Conservation (phyloP, 2,329 filamentous ascomycete genomes). For the Sclerotiophoma versabilis region DNA sequence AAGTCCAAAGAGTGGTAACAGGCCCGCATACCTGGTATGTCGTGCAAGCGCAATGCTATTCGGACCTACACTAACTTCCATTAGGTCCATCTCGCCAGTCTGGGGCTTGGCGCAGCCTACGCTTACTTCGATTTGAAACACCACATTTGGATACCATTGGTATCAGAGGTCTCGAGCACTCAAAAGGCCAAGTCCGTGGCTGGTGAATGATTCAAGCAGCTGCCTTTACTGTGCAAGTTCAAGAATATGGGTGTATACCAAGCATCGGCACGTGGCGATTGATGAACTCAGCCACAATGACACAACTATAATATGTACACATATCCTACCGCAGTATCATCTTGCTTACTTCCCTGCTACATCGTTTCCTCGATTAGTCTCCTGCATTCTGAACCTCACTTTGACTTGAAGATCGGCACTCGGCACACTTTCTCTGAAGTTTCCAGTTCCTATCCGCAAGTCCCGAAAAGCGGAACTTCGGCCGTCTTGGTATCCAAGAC, state of each 20-base stretch:
- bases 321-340: not conserved
- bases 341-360: not conserved
- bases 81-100: constrained; percentile 16
- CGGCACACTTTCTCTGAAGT: not conserved
- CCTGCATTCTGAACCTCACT: not conserved
- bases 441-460: not conserved
- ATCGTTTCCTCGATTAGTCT: not conserved
- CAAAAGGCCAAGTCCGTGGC: not conserved
- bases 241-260: not conserved
- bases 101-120: constrained; percentile 20
- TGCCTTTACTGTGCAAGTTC: not conserved
- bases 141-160: constrained; percentile 24
- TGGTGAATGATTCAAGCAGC: not conserved
- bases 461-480: constrained; percentile 2
- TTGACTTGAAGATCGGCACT: not conserved
- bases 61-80: not conserved
- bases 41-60: not conserved
- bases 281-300: not conserved
- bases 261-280: not conserved
- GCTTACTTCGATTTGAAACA: constrained; percentile 23
- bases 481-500: constrained; percentile 7
- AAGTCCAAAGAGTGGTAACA: constrained; percentile 3
- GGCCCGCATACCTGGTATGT: constrained; percentile 5
- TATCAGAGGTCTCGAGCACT: constrained; percentile 6
- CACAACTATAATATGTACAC: not conserved